These are phyloP conservation scores for Bipolaris oryzae DNA, from an alignment of 2,329 filamentous ascomycete genomes.

Conservation along the genomic window DNA sequence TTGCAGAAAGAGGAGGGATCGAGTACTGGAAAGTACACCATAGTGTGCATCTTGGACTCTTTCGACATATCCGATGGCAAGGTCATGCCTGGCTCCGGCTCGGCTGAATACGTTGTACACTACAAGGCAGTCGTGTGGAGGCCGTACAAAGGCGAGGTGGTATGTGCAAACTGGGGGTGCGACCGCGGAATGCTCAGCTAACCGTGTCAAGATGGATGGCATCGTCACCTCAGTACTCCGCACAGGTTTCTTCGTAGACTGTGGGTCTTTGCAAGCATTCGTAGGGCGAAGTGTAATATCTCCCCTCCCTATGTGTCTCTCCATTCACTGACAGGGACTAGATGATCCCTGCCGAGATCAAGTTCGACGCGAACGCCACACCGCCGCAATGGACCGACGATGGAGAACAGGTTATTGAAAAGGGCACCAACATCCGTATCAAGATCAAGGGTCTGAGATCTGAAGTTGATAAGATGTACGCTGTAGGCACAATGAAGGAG, in stretches of 20 bases:
- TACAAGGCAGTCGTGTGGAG: constrained; percentile 98
- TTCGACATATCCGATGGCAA: constrained; percentile 93
- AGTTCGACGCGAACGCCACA: constrained; percentile 93
- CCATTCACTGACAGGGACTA: constrained; percentile 48
- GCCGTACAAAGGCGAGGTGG: constrained; percentile 97
- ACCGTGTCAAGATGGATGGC: constrained; percentile 77
- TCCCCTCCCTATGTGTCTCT: constrained; percentile 9
- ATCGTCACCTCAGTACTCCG: constrained; percentile 90
- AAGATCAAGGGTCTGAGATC: constrained; percentile 94
- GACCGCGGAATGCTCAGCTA: constrained; percentile 26
- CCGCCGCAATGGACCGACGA: constrained; percentile 98
- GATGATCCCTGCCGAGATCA: constrained; percentile 91
- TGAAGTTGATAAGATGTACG: constrained; percentile 94
- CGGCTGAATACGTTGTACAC: constrained; percentile 92
- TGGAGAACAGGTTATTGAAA: constrained; percentile 90
- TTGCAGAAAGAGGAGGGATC: constrained; percentile 93
- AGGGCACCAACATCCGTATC: constrained; percentile 88
- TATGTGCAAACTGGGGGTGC: constrained; percentile 56
- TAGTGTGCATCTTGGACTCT: constrained; percentile 96
- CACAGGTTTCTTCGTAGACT: constrained; percentile 87
- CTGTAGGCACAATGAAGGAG: constrained; percentile 95
- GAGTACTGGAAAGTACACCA: constrained; percentile 94
- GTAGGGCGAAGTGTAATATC: constrained; percentile 78
- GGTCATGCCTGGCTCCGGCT: constrained; percentile 87
- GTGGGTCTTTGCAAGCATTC: constrained; percentile 78